Base-by-base conservation (phyloP, 345 rosid species). In the Salix purpurea region DNA sequence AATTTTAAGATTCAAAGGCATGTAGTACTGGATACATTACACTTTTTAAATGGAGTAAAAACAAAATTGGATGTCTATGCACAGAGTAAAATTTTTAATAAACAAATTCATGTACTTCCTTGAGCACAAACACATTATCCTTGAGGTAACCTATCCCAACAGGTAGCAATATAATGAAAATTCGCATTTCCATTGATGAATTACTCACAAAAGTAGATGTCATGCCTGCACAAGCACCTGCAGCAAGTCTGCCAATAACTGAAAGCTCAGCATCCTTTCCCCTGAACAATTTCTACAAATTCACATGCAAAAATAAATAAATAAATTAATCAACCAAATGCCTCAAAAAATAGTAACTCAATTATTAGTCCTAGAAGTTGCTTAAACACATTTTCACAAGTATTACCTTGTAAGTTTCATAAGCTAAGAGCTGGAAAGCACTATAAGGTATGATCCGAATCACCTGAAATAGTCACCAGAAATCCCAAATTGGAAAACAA, bases 211-310 rank as follows among this genome's bases (percentile, higher is more conserved):
- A 87, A 83, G 99, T 96, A 72, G 99, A 96, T 15, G 99, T 92
- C 97, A 96, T 96, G 87, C 98, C 99, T 83, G 99, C 98, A 87
- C 98, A 93, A 87, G 99, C 98, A 80, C 99, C 98, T 0, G 98
- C 98, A 0, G 90, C 94, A 75, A 96, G 95, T 87, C 99, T 96
- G 79, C 94, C 99, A 24, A 92, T 73, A 76, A 95, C 90, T 40
- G 97, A 88, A 79, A 96, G 93, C 78, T 92, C 86, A 5, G 88
- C 97, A 80, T 91, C 94, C 79, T 87, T 89, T 74, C 91, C 92
- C 71, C 80, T 86, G 77, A 96, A 92, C 80, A 96, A 82, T 83
- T 90, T 96, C 99, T 96, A 76, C 73, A 74, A 71, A 74, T 74
- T 84, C 84, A 84, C 62, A 58, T 4, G 11, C 28, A 58, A 0